Conservation (phyloP, 768 basidiomycete genomes). For the Filobasidium wieringae region DNA sequence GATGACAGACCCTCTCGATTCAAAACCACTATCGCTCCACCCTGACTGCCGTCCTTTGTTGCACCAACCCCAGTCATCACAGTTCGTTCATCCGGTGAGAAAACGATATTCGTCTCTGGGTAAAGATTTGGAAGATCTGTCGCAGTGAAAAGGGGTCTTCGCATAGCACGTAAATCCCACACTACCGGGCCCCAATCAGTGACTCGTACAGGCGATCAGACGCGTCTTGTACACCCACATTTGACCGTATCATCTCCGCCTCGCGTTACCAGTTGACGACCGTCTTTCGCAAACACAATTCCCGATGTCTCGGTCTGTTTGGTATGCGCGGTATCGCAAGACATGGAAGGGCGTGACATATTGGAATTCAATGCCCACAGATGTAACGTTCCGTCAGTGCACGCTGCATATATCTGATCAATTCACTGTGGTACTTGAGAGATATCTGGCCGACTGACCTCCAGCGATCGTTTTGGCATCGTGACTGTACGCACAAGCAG, state of each 20-base stretch:
- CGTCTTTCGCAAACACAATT: slow-evolving; percentile 77
- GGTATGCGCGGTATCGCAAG: slow-evolving; percentile 71
- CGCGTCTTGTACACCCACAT: slow-evolving; percentile 48
- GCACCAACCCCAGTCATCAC: slow-evolving; percentile 59
- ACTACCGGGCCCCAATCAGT: slow-evolving; percentile 56
- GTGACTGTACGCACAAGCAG: slow-evolving; percentile 69
- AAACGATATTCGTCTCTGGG: slow-evolving; percentile 83
- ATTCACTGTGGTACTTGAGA: background rate
- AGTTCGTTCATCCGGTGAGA: slow-evolving; percentile 86
- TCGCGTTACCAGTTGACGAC: slow-evolving; percentile 68
- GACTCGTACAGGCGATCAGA: slow-evolving; percentile 4
- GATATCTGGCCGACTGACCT: slow-evolving; percentile 45
- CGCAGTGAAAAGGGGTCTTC: slow-evolving; percentile 67
- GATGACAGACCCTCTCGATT: slow-evolving; percentile 58
- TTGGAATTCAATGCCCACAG: slow-evolving; percentile 88
- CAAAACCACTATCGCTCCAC: slow-evolving; percentile 64
- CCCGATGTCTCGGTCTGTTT: slow-evolving; percentile 81
- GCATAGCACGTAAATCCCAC: slow-evolving; percentile 87
- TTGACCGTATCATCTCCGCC: slow-evolving; percentile 95
- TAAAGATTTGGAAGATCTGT: slow-evolving; percentile 62
- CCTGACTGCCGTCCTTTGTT: slow-evolving; percentile 50
- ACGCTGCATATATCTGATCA: slow-evolving; percentile 47
- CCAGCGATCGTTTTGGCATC: slow-evolving; percentile 85
- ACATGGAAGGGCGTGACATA: slow-evolving; percentile 79
- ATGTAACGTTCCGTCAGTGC: slow-evolving; percentile 81